phyloP scores from a whole-genome alignment of 352 stramenopile genomes.

The Phytopythium montanum region DNA sequence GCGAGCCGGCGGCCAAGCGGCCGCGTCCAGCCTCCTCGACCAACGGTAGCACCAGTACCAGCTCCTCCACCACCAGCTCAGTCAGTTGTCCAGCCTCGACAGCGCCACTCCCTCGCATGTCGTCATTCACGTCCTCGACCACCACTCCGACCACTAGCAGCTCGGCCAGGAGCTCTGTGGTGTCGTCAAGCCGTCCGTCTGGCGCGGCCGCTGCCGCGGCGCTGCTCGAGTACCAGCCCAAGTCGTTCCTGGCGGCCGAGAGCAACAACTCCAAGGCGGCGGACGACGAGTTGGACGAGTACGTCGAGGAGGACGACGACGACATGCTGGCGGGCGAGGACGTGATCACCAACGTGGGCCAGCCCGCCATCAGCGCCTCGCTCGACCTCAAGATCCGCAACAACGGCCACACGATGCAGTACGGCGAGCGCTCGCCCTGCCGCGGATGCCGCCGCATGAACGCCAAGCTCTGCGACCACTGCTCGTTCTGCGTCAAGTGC shows the following conservation, averaged over 20 bases:
- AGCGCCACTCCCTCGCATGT: slow-evolving; percentile 8
- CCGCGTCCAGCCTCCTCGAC: slow-evolving; percentile 12
- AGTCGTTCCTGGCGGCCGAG: slow-evolving; percentile 65
- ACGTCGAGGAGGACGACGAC: slow-evolving; percentile 60
- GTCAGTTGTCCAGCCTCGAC: neutral
- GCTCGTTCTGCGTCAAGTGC: slow-evolving; percentile 69
- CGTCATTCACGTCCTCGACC: slow-evolving; percentile 15
- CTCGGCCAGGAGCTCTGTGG: neutral
- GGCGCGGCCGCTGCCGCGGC: slow-evolving; percentile 26
- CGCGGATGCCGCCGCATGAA: slow-evolving; percentile 69
- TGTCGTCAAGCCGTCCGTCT: neutral
- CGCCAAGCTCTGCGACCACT: slow-evolving; percentile 68
- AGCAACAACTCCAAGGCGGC: slow-evolving; percentile 12
- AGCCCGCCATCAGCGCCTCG: slow-evolving; percentile 59
- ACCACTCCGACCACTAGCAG: slow-evolving; percentile 3
- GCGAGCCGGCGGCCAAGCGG: slow-evolving; percentile 12
- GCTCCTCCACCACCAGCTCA: slow-evolving; percentile 2
- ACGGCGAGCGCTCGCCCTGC: slow-evolving; percentile 59
- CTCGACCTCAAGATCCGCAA: slow-evolving; percentile 69
- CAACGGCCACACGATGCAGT: slow-evolving; percentile 73
- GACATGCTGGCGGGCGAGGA: slow-evolving; percentile 36
- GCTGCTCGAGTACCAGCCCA: slow-evolving; percentile 71
- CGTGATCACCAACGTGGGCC: slow-evolving; percentile 78
- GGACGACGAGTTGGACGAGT: slow-evolving; percentile 61
- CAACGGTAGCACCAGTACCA: slow-evolving; percentile 15